Percentiles rank a stretch among this genome's conserved stretches.
Evolutionary conservation across 169 alveolate genomes (phyloP).

Genomic region (Plasmodium sp.): DNA sequence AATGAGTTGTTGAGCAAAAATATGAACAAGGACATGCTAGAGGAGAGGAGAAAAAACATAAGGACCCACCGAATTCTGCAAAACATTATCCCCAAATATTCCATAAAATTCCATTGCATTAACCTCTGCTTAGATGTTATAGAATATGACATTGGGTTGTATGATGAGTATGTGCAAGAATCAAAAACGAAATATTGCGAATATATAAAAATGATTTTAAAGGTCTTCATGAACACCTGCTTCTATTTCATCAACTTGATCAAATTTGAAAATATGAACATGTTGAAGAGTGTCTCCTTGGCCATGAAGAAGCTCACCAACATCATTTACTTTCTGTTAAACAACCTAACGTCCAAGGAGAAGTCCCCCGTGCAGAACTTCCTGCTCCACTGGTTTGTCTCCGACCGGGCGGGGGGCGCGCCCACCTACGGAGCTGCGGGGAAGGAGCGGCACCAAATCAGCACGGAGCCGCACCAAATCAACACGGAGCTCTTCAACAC

Average conservation of each 20-base stretch:
- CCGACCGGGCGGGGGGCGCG: background rate
- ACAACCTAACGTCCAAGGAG: slow-evolving; percentile 29
- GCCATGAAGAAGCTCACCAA: slow-evolving; percentile 63
- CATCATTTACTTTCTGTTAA: slow-evolving; percentile 27
- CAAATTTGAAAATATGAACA: slow-evolving; percentile 24
- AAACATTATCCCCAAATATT: slow-evolving; percentile 58
- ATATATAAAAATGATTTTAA: slow-evolving; percentile 40
- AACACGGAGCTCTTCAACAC: slow-evolving; percentile 20
- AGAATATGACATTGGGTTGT: slow-evolving; percentile 63
- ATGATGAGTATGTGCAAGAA: slow-evolving; percentile 63
- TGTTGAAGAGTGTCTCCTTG: slow-evolving; percentile 65
- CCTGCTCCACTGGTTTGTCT: background rate
- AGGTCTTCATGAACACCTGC: slow-evolving; percentile 56
- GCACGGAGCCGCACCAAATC: no score
- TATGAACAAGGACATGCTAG: background rate
- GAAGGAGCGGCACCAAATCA: slow-evolving; percentile 6
- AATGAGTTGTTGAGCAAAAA: slow-evolving; percentile 17
- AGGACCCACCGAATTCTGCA: slow-evolving; percentile 56
- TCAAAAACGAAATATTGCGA: slow-evolving; percentile 59
- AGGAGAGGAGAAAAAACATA: slow-evolving; percentile 24
- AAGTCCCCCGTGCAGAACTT: background rate
- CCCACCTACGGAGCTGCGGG: no score
- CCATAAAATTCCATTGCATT: slow-evolving; percentile 64
- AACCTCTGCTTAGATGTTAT: slow-evolving; percentile 56
- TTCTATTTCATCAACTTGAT: slow-evolving; percentile 52